Base-by-base conservation (phyloP, 805 yeast genomes). In the Wickerhamiella sergipiensis region DNA sequence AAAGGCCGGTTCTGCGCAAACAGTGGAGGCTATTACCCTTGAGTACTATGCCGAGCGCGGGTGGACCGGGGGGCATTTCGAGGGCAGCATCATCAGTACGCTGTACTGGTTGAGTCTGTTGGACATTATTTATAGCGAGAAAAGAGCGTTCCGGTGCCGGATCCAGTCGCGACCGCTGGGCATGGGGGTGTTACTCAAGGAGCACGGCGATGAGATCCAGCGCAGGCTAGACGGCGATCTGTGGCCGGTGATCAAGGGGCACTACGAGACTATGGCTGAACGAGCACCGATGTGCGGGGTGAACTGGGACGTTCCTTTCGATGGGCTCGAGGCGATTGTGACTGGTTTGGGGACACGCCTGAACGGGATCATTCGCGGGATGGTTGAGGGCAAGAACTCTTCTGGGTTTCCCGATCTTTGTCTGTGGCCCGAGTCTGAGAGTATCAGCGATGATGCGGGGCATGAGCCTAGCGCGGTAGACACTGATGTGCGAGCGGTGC, bases 401-500 rank as follows among this genome's bases (percentile, higher is more conserved):
- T 55, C 66, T 1, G 72, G 72, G 12, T 58, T 64, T 52, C 70
- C 71, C 0, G 72, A 68, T 50, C 52, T 68, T 40, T 64, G 67
- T 22, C 50, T 67, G 19, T 66, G 68, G 67, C 55, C 58, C 15
- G 29, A 40, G 8, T 53, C 19, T 24, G n/a, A n/a, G n/a, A n/a
- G n/a, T n/a, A n/a, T n/a, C n/a, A n/a, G n/a, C n/a, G n/a, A n/a
- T n/a, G n/a, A n/a, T n/a, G n/a, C n/a, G n/a, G n/a, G n/a, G n/a
- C n/a, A n/a, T n/a, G n/a, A n/a, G n/a, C n/a, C n/a, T n/a, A n/a
- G n/a, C n/a, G n/a, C n/a, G n/a, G n/a, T n/a, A 45, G 40, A 42
- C 44, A 23, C 43, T 43, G 29, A n/a, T n/a, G n/a, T n/a, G n/a
- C n/a, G n/a, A n/a, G n/a, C n/a, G n/a, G n/a, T n/a, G n/a, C n/a